phyloP scores from a whole-genome alignment of 2,329 filamentous ascomycete species.

The Penicillium sp. region DNA sequence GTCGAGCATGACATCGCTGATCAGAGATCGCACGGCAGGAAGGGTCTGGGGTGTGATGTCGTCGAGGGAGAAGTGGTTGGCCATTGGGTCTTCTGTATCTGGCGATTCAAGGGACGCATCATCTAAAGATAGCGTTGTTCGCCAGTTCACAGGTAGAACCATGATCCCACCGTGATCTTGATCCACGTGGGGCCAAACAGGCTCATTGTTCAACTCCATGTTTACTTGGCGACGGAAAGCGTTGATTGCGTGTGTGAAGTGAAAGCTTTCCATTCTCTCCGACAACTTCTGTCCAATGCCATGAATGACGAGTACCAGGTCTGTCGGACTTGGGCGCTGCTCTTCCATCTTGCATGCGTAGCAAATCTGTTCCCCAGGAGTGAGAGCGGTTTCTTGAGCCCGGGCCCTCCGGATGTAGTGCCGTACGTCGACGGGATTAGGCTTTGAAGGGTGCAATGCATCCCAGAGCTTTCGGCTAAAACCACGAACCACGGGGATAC shows the following conservation, averaged over 20 bases:
- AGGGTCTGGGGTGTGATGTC: conserved; percentile 91
- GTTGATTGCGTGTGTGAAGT: conserved; percentile 96
- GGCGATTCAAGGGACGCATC: conserved; percentile 63
- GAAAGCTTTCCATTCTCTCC: conserved; percentile 89
- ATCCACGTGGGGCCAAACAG: conserved; percentile 70
- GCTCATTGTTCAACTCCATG: conserved; percentile 68
- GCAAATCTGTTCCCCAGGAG: conserved; percentile 33
- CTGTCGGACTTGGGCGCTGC: conserved; percentile 67
- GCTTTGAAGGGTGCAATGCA: conserved; percentile 58
- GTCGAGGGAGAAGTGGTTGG: conserved; percentile 65
- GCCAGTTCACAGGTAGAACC: conserved; percentile 93
- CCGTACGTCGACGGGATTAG: conserved; percentile 39
- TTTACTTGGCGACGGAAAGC: conserved; percentile 82
- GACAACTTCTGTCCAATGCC: conserved; percentile 96
- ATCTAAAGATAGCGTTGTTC: conserved; percentile 80
- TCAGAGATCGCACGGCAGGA: conserved; percentile 85
- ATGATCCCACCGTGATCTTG: conserved; percentile 82
- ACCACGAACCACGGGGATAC: conserved; percentile 81
- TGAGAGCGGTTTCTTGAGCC: conserved; percentile 25
- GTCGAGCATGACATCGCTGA: conserved; percentile 97
- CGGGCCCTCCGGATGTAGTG: conserved; percentile 41
- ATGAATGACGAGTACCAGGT: conserved; percentile 85
- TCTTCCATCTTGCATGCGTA: conserved; percentile 61
- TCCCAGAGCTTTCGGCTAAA: conserved; percentile 78
- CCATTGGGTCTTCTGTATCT: conserved; percentile 49